A percentile compares a stretch with the other conserved stretches of the same genome.
Evolutionary conservation across 192 early-diverging fungal genomes (phyloP).

Genomic region (Podila clonocystis): DNA sequence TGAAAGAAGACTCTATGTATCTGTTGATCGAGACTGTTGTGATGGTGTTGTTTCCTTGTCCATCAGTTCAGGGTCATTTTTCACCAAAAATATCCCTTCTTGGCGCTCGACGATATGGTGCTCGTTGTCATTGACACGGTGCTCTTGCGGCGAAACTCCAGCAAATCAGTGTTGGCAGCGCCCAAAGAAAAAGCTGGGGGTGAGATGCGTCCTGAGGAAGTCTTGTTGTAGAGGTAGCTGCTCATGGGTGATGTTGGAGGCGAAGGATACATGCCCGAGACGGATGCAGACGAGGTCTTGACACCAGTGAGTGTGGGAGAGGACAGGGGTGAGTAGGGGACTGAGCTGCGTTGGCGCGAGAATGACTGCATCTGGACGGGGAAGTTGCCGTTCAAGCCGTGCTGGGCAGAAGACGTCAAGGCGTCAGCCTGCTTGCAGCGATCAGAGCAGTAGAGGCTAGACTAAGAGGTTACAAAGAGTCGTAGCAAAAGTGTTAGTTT

Average conservation of each 20-base stretch:
- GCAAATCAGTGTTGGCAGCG: slow-evolving; percentile 5
- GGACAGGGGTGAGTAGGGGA: slow-evolving; percentile 29
- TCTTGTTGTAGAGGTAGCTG: slow-evolving; percentile 46
- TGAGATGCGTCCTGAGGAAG: slow-evolving; percentile 26
- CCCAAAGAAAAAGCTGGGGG: slow-evolving; percentile 39
- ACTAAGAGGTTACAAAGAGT: slow-evolving; percentile 14
- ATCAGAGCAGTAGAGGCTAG: slow-evolving; percentile 52
- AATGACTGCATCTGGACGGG: slow-evolving; percentile 29
- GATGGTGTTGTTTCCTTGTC: neutral
- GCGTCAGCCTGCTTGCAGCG: slow-evolving; percentile 50
- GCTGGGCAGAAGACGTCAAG: slow-evolving; percentile 3
- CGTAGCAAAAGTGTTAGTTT: neutral
- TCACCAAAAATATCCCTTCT: slow-evolving; percentile 21
- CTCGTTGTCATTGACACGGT: slow-evolving; percentile 15
- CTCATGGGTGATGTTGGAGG: slow-evolving; percentile 47
- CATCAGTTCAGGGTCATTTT: neutral
- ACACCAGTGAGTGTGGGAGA: slow-evolving; percentile 29
- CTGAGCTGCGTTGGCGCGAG: slow-evolving; percentile 20
- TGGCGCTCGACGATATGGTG: neutral
- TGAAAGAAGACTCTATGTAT: too few species aligned
- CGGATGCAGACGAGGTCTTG: neutral
- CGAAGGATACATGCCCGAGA: slow-evolving; percentile 22
- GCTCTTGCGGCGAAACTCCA: slow-evolving; percentile 43
- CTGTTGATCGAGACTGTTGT: neutral
- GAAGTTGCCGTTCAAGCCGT: neutral